Base-by-base conservation (phyloP, 202 grass and related monocot genomes). In the Schoenoplectus triqueter region DNA sequence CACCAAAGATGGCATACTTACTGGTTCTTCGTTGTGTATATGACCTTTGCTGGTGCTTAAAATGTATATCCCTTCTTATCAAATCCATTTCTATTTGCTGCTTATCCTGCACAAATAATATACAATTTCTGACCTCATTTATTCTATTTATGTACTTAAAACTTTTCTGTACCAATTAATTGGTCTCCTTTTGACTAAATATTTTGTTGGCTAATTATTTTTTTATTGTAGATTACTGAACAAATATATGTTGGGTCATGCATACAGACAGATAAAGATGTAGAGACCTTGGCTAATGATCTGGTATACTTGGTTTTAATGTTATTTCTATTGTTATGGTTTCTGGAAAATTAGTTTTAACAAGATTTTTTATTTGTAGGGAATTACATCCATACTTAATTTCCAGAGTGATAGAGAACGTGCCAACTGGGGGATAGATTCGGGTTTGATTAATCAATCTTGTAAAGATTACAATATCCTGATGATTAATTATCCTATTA, bases 371-470 rank as follows among this genome's bases (percentile, higher is more conserved):
- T 1, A 64, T 65, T 73, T 93, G 82, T 90, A 95, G 95, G 92
- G 92, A 85, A 91, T 98, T 17, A 98, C 92, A 87, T 91, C 91
- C 93, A 90, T 98, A 83, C 86, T 98, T 72, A 98, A 95, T 89
- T 98, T 95, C 84, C 95, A 98, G 86, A 95, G 93, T 88, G 95
- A 98, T 86, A 95, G 91, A 82, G 95, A 98, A 82, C 91, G 93
- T 40, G 57, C 76, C 31, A 98, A 98, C 66, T 98, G 95, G 95
- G 95, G 92, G 86, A 95, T 98, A 76, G 91, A 98, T 89, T 98
- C 95, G 18, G 89, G 88, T 47, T 91, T 84, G 80, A 95, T 98
- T 71, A 98, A 92, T 60, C 81, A 89, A 83, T 89, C 91, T 80
- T 98, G 91, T 82, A 75, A 82, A 5, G 83, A 92, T 75, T 88